Percentiles rank a stretch among this genome's conserved stretches.
These are phyloP conservation scores for Penicillium expansum DNA, from an alignment of 2,329 filamentous ascomycete species.

Conservation along the genomic window DNA sequence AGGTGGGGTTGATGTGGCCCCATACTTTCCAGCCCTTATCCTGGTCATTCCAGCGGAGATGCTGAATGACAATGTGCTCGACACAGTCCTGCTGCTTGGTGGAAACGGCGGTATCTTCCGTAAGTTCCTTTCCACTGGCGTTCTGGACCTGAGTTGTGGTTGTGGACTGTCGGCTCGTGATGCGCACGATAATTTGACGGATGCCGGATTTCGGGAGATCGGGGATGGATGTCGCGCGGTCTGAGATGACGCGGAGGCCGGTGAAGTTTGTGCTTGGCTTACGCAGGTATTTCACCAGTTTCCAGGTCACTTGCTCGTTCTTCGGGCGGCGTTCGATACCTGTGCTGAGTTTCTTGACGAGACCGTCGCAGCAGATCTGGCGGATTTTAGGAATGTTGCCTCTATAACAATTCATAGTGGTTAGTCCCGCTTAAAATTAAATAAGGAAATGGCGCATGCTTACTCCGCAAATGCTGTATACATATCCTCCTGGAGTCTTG, in stretches of 20 bases:
- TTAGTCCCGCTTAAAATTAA: constrained; percentile 5
- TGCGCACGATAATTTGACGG: constrained; percentile 41
- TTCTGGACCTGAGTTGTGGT: constrained; percentile 18
- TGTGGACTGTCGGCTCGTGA: constrained; percentile 40
- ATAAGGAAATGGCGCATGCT: constrained; percentile 13
- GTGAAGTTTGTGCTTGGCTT: constrained; percentile 37
- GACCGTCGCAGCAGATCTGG: constrained; percentile 40
- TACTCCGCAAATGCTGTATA: constrained; percentile 49
- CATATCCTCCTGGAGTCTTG: constrained; percentile 46
- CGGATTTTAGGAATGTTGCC: constrained; percentile 37
- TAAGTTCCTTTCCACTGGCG: background rate
- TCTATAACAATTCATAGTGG: constrained; percentile 13
- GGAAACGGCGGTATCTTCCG: constrained; percentile 13
- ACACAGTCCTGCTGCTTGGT: constrained; percentile 43
- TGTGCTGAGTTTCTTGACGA: constrained; percentile 33
- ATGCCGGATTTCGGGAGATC: constrained; percentile 39
- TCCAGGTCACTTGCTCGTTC: constrained; percentile 36
- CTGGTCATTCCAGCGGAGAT: constrained; percentile 41
- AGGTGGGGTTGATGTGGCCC: constrained; percentile 48
- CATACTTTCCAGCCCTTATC: constrained; percentile 50
- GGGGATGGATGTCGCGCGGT: constrained; percentile 43
- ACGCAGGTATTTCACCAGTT: constrained; percentile 38
- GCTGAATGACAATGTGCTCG: constrained; percentile 54
- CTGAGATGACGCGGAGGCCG: constrained; percentile 41
- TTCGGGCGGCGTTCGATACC: constrained; percentile 37